Percentiles rank a stretch among this genome's conserved stretches.
These are phyloP conservation scores for Novakomyces olei DNA, from an alignment of 805 yeast genomes.

Conservation along the genomic window DNA sequence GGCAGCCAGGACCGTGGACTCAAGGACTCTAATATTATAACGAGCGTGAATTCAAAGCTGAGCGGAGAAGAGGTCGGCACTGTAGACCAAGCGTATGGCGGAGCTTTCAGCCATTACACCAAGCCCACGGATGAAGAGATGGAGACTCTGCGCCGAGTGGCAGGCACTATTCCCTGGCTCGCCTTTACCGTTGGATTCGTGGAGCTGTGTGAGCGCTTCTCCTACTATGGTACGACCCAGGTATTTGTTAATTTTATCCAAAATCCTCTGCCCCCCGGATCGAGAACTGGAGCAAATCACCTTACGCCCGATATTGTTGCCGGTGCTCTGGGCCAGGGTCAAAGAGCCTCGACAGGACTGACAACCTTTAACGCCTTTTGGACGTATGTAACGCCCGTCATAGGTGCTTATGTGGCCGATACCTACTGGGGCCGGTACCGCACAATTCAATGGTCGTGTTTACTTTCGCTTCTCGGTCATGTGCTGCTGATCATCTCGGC, in stretches of 20 bases:
- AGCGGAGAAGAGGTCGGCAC: too few species aligned
- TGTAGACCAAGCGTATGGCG: too few species aligned
- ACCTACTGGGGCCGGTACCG: constrained; percentile 50
- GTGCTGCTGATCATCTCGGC: constrained; percentile 48
- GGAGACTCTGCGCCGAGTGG: constrained; percentile 28
- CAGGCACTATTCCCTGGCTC: constrained; percentile 30
- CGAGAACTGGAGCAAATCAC: constrained; percentile 5
- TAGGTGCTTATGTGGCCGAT: constrained; percentile 59
- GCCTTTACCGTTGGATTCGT: constrained; percentile 46
- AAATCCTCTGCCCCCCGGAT: constrained; percentile 13
- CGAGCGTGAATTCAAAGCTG: too few species aligned
- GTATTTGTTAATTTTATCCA: constrained; percentile 66
- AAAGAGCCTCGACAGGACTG: constrained; percentile 45
- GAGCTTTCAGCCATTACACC: too few species aligned
- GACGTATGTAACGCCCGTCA: constrained; percentile 60
- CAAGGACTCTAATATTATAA: too few species aligned
- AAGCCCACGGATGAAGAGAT: constrained; percentile 28
- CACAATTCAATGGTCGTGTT: constrained; percentile 40
- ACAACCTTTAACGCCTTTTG: constrained; percentile 59
- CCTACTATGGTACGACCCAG: constrained; percentile 52
- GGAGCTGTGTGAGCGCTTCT: constrained; percentile 61
- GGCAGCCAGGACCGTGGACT: too few species aligned
- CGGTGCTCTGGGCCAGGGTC: constrained; percentile 38
- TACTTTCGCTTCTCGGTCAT: constrained; percentile 38
- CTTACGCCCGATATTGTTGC: constrained; percentile 15